Evolutionary conservation across 225 moss, liverwort and hornwort genomes (phyloP), one percentile per base, ranked within the genome.

Genomic region (Physcomitrellopsis africana): DNA sequence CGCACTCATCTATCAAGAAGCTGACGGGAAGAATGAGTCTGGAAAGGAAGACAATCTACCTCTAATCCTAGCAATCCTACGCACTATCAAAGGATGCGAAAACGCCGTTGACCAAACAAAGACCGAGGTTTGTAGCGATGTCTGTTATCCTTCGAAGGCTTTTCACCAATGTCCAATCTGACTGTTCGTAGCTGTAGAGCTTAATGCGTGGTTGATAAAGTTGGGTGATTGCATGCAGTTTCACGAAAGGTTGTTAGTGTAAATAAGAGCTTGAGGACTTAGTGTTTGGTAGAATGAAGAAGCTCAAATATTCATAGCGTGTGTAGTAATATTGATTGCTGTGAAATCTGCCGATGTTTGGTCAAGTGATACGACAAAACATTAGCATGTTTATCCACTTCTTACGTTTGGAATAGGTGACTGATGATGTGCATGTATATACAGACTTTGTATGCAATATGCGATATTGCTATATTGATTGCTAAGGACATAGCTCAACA

Each of bases 41-140:
- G 91, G 92, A 60, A 95, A 89, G 74, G 89, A 82, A 79, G 95
- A 93, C 65, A 93, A 93, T 81, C 63, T 91, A 44, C 90, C 95
- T 65, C 82, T 91, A n/a, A 88, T 95, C 72, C 74, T 95, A 26
- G 95, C 95, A 54, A 90, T 93, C 64, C 84, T 91, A n/a, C 91
- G 92, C 9, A 83, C 81, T 51, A 88, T 95, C 53, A 95, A 93
- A 71, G 89, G 76, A 67, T 87, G 91, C 60, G 88, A 90, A 72
- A 91, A 95, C 78, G 77, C 86, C 20, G 80, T 93, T 5, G 95
- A 93, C 32, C 86, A 88, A 61, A 77, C 81, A 8, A 91, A 90
- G 74, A 86, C 88, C 53, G 85, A 95, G 89, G 95, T 95, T 74
- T 49, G 79, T 41, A 44, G 15, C 17, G 61, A 70, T 49, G 22